A percentile compares a stretch with the other conserved stretches of the same genome.
Conservation (phyloP, 2,329 filamentous ascomycete species). For the Capronia americana region DNA sequence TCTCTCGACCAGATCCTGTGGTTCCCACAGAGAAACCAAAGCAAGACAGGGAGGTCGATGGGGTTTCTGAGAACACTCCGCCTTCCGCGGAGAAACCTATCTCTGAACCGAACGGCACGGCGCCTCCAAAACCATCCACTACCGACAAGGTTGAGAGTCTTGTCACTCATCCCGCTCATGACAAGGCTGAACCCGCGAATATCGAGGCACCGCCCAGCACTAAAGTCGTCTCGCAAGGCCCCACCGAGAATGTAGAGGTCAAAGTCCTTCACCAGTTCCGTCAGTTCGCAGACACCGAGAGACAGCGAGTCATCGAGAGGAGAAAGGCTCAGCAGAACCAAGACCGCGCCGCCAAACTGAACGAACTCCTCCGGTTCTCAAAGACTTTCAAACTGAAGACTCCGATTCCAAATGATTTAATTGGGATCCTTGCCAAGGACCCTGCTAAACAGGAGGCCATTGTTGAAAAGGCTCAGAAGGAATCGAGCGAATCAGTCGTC, state of each 20-base stretch:
- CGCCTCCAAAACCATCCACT: conserved; percentile 5
- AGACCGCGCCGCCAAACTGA: conserved; percentile 91
- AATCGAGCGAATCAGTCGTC: conserved; percentile 65
- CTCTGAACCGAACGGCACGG: conserved; percentile 12
- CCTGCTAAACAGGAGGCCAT: conserved; percentile 93
- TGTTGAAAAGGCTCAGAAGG: conserved; percentile 81
- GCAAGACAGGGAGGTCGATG: conserved; percentile 47
- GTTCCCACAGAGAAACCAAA: conserved; percentile 39
- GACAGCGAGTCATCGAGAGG: conserved; percentile 64
- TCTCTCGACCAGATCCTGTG: conserved; percentile 59
- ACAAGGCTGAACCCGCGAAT: conserved; percentile 52
- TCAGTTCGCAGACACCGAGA: conserved; percentile 67
- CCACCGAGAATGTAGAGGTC: conserved; percentile 65
- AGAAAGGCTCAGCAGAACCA: conserved; percentile 62
- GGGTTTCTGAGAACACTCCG: conserved; percentile 5
- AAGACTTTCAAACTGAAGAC: conserved; percentile 92
- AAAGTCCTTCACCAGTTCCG: conserved; percentile 69
- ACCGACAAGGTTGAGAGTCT: conserved; percentile 22
- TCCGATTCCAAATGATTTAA: conserved; percentile 86
- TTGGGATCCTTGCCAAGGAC: conserved; percentile 95
- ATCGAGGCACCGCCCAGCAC: conserved; percentile 43
- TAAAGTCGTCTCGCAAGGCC: conserved; percentile 56
- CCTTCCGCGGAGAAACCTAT: conserved; percentile 17
- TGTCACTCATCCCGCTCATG: conserved; percentile 42
- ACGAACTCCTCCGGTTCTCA: conserved; percentile 94